A percentile compares a stretch with the other conserved stretches of the same genome.
These are phyloP conservation scores for Cyclotella kingstonii DNA, from an alignment of 108 stramenopile genomes.

Conservation along the genomic window DNA sequence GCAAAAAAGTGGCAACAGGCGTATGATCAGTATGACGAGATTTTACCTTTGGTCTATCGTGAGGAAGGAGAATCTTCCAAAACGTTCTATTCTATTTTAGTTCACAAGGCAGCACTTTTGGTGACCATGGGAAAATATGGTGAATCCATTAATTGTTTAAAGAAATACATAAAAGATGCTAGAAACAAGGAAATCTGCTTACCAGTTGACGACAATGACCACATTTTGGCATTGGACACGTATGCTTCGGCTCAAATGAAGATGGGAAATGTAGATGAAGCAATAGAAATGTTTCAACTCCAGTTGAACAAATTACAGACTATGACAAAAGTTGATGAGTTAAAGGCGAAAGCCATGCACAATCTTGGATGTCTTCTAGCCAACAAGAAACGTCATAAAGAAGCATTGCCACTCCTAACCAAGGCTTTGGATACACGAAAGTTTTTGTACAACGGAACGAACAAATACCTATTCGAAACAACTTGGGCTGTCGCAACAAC, in stretches of 20 bases:
- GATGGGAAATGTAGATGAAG: constrained; percentile 23
- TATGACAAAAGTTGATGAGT: constrained; percentile 20
- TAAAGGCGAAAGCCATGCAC: constrained; percentile 36
- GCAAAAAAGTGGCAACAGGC: constrained; percentile 22
- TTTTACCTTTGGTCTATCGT: constrained; percentile 25
- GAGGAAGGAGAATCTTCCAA: constrained; percentile 14
- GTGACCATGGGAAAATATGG: constrained; percentile 21
- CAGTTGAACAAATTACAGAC: constrained; percentile 20
- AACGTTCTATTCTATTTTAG: constrained; percentile 21
- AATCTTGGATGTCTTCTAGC: constrained; percentile 42
- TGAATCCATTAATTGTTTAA: constrained; percentile 3
- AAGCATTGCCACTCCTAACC: constrained; percentile 30
- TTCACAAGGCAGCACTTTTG: constrained; percentile 36
- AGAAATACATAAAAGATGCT: constrained; percentile 24
- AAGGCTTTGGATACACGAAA: constrained; percentile 32
- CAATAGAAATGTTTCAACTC: constrained; percentile 25
- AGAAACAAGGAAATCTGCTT: not conserved
- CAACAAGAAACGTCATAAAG: constrained; percentile 15
- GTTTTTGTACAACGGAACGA: constrained; percentile 28
- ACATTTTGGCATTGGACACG: constrained; percentile 35
- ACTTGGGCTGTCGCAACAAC: constrained; percentile 44
- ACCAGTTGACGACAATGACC: constrained; percentile 20
- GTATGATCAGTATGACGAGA: constrained; percentile 32
- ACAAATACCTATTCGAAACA: constrained; percentile 34
- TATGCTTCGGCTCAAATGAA: constrained; percentile 25